Conservation (phyloP, 2,329 filamentous ascomycete species). For the Leptographium radiaticola region DNA sequence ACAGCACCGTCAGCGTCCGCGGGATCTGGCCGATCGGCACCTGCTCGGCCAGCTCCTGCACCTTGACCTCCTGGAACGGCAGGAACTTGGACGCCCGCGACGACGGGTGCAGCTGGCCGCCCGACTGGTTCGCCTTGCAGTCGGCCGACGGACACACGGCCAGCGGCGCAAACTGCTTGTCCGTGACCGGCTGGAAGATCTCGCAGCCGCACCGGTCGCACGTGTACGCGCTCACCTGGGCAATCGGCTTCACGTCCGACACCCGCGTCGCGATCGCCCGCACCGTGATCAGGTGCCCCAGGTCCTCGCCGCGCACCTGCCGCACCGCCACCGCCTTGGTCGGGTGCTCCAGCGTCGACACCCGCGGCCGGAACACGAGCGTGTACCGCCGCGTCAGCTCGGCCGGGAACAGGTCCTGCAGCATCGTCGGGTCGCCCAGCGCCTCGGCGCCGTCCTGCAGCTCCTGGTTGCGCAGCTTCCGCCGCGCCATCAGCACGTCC, state of each 20-base stretch:
- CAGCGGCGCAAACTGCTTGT: slow-evolving; percentile 82
- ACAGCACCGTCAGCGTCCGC: slow-evolving; percentile 76
- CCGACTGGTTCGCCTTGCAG: slow-evolving; percentile 80
- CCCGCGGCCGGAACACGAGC: slow-evolving; percentile 86
- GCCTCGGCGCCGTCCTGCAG: slow-evolving; percentile 54
- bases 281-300: slow-evolving; percentile 86
- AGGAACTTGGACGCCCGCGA: slow-evolving; percentile 95
- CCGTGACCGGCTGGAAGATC: slow-evolving; percentile 89
- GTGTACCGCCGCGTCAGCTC: slow-evolving; percentile 90
- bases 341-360: slow-evolving; percentile 52
- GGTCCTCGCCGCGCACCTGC: slow-evolving; percentile 81
- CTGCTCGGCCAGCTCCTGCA: slow-evolving; percentile 98
- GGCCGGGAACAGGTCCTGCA: slow-evolving; percentile 73
- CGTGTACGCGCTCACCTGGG: slow-evolving; percentile 96
- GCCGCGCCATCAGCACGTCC: slow-evolving; percentile 90
- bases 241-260: slow-evolving; percentile 92
- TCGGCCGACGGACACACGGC: slow-evolving; percentile 80
- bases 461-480: slow-evolving; percentile 72
- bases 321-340: slow-evolving; percentile 70
- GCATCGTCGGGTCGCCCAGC: slow-evolving; percentile 47
- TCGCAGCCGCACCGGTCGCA: slow-evolving; percentile 94
- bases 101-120: slow-evolving; percentile 85
- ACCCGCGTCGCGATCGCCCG: slow-evolving; percentile 90
- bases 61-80: slow-evolving; percentile 96
- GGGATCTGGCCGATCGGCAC: slow-evolving; percentile 97